Conservation (phyloP, 208 protist genomes). For the Acanthamoeba royreba region DNA sequence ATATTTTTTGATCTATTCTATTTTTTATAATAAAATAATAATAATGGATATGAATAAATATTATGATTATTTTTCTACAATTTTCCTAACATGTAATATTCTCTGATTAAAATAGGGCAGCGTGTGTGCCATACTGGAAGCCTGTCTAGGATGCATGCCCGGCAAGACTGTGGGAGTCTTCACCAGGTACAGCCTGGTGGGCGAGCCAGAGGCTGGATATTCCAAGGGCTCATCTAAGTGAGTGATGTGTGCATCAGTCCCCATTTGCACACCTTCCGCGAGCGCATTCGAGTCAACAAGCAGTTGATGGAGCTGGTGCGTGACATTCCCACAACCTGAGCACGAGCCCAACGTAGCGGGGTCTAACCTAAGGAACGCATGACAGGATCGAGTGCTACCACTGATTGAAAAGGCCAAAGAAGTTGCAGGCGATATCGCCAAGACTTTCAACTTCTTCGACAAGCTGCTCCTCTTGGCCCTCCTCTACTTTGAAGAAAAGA, state of each 20-base stretch:
- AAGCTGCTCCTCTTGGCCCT: background rate
- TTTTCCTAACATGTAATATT: background rate
- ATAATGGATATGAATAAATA: background rate
- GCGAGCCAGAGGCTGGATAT: background rate
- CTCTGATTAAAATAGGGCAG: too few relatives aligned
- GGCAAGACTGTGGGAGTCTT: background rate
- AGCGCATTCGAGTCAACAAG: background rate
- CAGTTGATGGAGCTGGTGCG: background rate
- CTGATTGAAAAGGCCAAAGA: background rate
- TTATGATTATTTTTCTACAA: background rate
- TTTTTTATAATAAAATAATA: background rate
- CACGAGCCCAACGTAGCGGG: too few relatives aligned
- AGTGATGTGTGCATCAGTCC: background rate
- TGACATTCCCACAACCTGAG: too few relatives aligned
- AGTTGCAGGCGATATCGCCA: background rate
- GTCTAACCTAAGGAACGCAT: background rate
- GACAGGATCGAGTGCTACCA: background rate
- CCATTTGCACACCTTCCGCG: background rate
- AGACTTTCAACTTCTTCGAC: background rate
- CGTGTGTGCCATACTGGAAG: background rate
- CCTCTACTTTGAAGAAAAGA: constrained; percentile 8
- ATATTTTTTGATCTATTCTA: background rate
- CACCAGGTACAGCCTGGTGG: background rate
- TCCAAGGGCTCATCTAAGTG: background rate
- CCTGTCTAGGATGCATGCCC: background rate